Base-by-base conservation (phyloP, 192 early-diverging fungal species). In the Phlyctochytrium planicorne region DNA sequence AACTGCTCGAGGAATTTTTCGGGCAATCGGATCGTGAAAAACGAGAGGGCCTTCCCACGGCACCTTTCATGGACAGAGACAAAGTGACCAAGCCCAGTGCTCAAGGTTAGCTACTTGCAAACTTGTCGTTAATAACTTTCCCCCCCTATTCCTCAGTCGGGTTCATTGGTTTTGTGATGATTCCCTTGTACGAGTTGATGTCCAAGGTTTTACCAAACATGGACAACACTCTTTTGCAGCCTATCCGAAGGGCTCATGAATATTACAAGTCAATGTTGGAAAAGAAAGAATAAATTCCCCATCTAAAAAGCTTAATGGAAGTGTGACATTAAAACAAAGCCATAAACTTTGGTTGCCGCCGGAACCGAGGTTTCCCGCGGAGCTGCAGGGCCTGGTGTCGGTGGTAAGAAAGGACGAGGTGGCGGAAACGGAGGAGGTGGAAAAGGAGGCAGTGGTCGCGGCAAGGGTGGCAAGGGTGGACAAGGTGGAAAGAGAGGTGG, bases 31-130 rank as follows among this genome's bases (percentile, higher is more conserved):
- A 83, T 69, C 61, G 68, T 34, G 81, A 83, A 63, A 82, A 82
- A 67, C 47, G 55, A 30, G 80, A 83, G 34, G 81, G 81, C 0
- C 61, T 83, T 2, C 81, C 81, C 3, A 72, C 66, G 2, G 69
- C 80, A 1, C 77, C 81, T 4, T 80, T 83, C 59, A 83, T 83
- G 81, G 81, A 83, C 66, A 47, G 81, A 29, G 80, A 83, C n/a
- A 83, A 83, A 40, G 81, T 83, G 3, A 83, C 79, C 16, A 83
- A 83, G 50, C 66, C 81, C 3, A 69, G 66, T 64, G 80, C 81
- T 14, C 81, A 82, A 34, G 60, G 60, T 61, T 17, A 6, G 55
- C 55, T 14, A n/a, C n/a, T n/a, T n/a, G n/a, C n/a, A 4, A 24
- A 24, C 56, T 23, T 23, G 6, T 24, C 56, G 12, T 14, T 24